Evolutionary conservation across 345 rosid species (phyloP).

Genomic region (Boechera stricta): DNA sequence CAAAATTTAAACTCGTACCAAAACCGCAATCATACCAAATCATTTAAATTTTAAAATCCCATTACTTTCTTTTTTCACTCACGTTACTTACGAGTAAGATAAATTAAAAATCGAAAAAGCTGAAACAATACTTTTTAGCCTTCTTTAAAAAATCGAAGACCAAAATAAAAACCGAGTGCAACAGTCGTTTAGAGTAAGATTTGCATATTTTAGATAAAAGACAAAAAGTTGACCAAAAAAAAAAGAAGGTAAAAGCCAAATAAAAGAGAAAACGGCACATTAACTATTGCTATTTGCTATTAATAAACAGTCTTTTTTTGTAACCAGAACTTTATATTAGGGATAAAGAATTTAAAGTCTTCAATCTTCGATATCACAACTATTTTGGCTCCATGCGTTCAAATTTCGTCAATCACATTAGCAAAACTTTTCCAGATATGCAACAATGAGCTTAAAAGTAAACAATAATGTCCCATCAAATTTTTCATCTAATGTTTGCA

Average conservation of each 20-base stretch:
- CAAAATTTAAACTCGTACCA: background rate
- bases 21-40: background rate
- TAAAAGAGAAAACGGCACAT: constrained; percentile 6
- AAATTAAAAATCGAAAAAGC: background rate
- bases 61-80: background rate
- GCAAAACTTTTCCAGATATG: background rate
- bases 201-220: background rate
- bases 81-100: background rate
- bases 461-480: constrained; percentile 10
- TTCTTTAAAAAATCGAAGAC: background rate
- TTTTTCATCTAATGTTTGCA: background rate
- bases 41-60: background rate
- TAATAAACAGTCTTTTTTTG: background rate
- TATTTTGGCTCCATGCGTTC: constrained; percentile 3
- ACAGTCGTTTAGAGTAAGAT: background rate
- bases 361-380: background rate
- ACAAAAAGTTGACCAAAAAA: background rate
- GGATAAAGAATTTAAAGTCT: background rate
- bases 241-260: background rate
- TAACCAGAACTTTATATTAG: background rate
- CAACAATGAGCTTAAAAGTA: background rate
- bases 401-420: constrained; percentile 23
- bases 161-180: background rate
- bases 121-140: background rate
- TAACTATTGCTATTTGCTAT: constrained; percentile 5